Conservation (phyloP, 768 basidiomycete genomes). For the Suillus spraguei region DNA sequence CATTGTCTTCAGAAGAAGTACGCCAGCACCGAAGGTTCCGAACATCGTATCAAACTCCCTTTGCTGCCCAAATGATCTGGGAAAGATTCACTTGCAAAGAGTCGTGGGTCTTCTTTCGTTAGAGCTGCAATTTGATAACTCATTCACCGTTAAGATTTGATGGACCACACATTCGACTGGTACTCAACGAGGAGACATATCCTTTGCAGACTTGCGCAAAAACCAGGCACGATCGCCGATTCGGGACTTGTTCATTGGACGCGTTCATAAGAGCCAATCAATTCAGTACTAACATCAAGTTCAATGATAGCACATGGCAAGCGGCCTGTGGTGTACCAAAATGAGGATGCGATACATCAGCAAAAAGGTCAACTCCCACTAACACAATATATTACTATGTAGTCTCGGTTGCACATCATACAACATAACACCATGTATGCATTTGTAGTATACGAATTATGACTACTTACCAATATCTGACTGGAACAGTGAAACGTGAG, state of each 20-base stretch:
- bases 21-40: conserved; percentile 29
- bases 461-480: no score
- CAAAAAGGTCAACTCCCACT: no score
- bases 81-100: conserved; percentile 36
- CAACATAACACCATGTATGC: no score
- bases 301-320: conserved; percentile 36
- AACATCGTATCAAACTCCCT: conserved; percentile 38
- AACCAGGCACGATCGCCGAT: conserved; percentile 23
- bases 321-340: conserved; percentile 28
- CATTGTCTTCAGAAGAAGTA: conserved; percentile 31
- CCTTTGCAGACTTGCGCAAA: conserved; percentile 32
- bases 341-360: no score
- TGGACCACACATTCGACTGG: conserved; percentile 35
- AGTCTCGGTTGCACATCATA: no score
- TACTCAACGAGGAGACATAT: conserved; percentile 38
- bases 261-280: conserved; percentile 29
- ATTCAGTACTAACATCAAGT: conserved; percentile 22
- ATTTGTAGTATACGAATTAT: no score
- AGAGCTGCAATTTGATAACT: not conserved
- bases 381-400: no score
- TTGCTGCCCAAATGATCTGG: conserved; percentile 41
- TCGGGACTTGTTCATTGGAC: conserved; percentile 36
- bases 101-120: conserved; percentile 19
- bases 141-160: conserved; percentile 15
- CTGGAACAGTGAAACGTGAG: no score